Conservation (phyloP, 331 rosid genomes). For the Pyracantha coccinea region DNA sequence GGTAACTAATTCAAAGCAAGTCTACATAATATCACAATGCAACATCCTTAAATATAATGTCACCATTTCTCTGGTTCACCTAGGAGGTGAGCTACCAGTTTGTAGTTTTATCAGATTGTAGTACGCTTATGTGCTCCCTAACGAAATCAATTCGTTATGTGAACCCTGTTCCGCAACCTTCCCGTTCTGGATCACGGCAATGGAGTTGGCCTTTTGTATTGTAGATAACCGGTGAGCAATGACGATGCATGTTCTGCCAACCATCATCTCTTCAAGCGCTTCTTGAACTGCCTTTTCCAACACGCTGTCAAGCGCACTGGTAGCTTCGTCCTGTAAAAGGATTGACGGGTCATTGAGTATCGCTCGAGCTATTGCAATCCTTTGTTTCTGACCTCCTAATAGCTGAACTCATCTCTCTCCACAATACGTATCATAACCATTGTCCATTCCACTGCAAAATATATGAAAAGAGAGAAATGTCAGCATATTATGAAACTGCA, state of each 20-base stretch:
- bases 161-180: slow-evolving; percentile 83
- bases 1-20: not conserved
- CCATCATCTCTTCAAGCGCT: slow-evolving; percentile 80
- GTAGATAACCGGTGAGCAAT: slow-evolving; percentile 76
- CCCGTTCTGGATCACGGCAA: slow-evolving; percentile 72
- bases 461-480: not conserved
- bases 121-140: slow-evolving; percentile 52
- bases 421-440: slow-evolving; percentile 63
- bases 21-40: not conserved
- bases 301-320: slow-evolving; percentile 87
- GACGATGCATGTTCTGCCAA: slow-evolving; percentile 67
- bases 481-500: not conserved
- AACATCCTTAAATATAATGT: not conserved
- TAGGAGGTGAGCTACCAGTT: slow-evolving; percentile 29
- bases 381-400: slow-evolving; percentile 92
- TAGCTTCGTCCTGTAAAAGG: slow-evolving; percentile 80
- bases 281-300: slow-evolving; percentile 79
- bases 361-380: slow-evolving; percentile 82
- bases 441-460: slow-evolving; percentile 68
- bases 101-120: slow-evolving; percentile 56
- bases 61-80: not conserved
- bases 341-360: slow-evolving; percentile 74
- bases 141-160: slow-evolving; percentile 62
- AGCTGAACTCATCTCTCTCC: slow-evolving; percentile 90
- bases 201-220: slow-evolving; percentile 61